Base-by-base conservation (phyloP, 495 filamentous ascomycete species). In the Aspergillus bridgeri region DNA sequence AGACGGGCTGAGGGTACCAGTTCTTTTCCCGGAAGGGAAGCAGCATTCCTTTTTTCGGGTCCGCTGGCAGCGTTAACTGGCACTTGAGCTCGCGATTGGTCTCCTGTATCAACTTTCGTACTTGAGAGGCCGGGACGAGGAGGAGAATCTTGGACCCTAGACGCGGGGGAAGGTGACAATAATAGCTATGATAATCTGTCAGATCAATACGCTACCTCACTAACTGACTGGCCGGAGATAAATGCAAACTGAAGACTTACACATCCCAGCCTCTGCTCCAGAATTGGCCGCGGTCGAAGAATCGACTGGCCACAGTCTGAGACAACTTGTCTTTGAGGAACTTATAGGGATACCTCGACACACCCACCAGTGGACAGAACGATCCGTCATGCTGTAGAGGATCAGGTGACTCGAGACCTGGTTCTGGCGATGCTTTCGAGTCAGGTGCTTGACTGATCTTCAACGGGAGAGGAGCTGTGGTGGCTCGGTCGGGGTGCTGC, bases 221-320 rank as follows among this genome's bases (percentile, higher is more conserved):
- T 9, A 33, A 6, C 29, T 11, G 18, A 29, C 1, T 21, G 24
- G 5, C 42, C n/a, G n/a, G n/a, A n/a, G n/a, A 45, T 0, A 46
- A 42, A 22, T 6, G 8, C 22, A 43, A n/a, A 38, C 20, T 24
- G 18, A 24, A 11, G 6, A 83, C 86, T 82, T 75, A 95, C 90
- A 94, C 60, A 57, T 91, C 86, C 91, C 90, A 96, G 42, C 70
- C 57, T 3, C 82, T 76, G 3, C 79, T 61, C 60, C 85, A 83
- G 59, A 88, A 79, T 25, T 84, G 81, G 9, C 76, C 71, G 0
- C 61, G 69, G 45, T 87, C 85, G 59, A 86, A 86, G 60, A 83
- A 85, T 3, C 51, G 60, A 20, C 72, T 70, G 55, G 86, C 75
- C 55, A 85, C 81, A 7, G 61, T 61, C 64, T 80, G 65, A 9